Percentiles rank a stretch among this genome's conserved stretches.
phyloP scores from a whole-genome alignment of 2,329 filamentous ascomycete genomes.

The Epichloe sibirici region DNA sequence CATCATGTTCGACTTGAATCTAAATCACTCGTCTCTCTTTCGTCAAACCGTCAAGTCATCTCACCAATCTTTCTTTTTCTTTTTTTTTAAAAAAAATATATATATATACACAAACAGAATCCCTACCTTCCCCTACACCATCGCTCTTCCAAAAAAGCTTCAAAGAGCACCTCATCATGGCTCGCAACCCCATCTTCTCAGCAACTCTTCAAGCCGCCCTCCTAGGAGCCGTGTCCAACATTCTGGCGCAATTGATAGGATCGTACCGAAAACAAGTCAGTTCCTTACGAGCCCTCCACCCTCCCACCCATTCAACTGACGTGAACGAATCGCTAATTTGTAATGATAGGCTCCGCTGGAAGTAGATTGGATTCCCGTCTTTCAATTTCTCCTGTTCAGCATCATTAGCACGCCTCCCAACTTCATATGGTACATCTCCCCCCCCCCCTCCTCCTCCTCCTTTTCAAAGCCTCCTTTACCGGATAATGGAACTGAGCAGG shows the following conservation, averaged over 20 bases:
- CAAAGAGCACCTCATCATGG: constrained; percentile 10
- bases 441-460: no score
- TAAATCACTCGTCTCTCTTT: no score
- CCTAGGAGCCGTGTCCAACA: constrained; percentile 55
- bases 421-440: constrained; percentile 54
- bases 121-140: no score
- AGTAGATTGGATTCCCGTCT: constrained; percentile 54
- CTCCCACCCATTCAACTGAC: not conserved
- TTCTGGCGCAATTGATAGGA: constrained; percentile 59
- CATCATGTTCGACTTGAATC: no score
- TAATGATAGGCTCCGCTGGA: not conserved
- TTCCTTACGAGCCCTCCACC: not conserved
- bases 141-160: no score
- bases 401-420: constrained; percentile 69
- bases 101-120: no score
- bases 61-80: no score
- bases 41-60: not conserved
- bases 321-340: not conserved
- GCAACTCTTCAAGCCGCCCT: constrained; percentile 54
- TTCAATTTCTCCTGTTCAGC: constrained; percentile 68
- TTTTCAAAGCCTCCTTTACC: not conserved
- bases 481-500: not conserved
- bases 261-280: constrained; percentile 48
- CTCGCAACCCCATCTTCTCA: constrained; percentile 37
- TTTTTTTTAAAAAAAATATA: no score